These are phyloP conservation scores for Sugiyamaella smithiae DNA, from an alignment of 805 yeast species.

Conservation along the genomic window DNA sequence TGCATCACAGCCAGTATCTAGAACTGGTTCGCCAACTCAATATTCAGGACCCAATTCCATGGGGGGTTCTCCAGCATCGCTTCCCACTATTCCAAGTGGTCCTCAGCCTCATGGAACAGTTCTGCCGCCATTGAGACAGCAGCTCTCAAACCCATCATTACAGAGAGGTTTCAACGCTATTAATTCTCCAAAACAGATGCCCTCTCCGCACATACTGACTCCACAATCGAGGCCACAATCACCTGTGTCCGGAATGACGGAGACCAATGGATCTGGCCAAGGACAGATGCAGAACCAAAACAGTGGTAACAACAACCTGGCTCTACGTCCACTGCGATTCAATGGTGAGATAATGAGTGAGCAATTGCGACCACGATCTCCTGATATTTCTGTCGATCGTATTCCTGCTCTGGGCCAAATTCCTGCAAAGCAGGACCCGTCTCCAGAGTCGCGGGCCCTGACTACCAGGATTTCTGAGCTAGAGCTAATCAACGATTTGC, in stretches of 20 bases:
- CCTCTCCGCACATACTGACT: conserved; percentile 21
- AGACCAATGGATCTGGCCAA: neutral
- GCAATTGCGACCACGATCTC: conserved; percentile 22
- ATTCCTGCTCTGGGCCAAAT: conserved; percentile 19
- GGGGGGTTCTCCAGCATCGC: neutral
- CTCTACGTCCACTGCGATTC: conserved; percentile 8
- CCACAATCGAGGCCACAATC: conserved; percentile 28
- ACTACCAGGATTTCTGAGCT: conserved; percentile 83
- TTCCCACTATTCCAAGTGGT: conserved; percentile 7
- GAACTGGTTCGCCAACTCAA: neutral
- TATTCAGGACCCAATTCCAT: neutral
- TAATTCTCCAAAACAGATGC: neutral
- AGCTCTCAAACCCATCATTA: conserved; percentile 21
- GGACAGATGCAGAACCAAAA: neutral
- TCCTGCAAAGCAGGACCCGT: neutral
- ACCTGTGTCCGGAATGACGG: conserved; percentile 15
- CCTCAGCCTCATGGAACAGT: neutral
- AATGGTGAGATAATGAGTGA: conserved; percentile 19
- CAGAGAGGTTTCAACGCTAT: conserved; percentile 9
- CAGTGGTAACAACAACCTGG: neutral
- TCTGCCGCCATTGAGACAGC: conserved; percentile 20
- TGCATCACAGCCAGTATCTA: conserved; percentile 6
- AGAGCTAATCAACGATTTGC: conserved; percentile 85
- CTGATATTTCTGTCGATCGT: conserved; percentile 13
- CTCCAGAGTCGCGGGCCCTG: conserved; percentile 31